These are phyloP conservation scores for Cladophialophora exuberans DNA, from an alignment of 2,329 filamentous ascomycete genomes.

Conservation along the genomic window DNA sequence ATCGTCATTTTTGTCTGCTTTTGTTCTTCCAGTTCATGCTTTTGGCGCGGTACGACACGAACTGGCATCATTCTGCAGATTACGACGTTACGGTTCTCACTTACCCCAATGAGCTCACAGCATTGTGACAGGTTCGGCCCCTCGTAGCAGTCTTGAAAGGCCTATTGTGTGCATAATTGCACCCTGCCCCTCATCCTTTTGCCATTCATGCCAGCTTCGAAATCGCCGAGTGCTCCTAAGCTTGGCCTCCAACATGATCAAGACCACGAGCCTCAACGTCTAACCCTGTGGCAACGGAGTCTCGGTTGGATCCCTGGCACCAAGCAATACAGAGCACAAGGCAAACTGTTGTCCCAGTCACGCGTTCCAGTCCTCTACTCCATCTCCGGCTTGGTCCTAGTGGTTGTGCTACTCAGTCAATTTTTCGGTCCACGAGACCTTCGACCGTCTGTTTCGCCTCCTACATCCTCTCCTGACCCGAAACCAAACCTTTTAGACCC, in stretches of 20 bases:
- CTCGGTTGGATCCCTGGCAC: conserved; percentile 25
- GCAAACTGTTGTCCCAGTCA: conserved; percentile 25
- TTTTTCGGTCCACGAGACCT: conserved; percentile 23
- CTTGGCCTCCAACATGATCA: conserved; percentile 1
- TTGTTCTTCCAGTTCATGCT: conserved; percentile 1
- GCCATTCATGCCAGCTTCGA: conserved; percentile 15
- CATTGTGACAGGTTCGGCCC: conserved; percentile 13
- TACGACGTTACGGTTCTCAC: conserved; percentile 15
- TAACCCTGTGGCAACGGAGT: conserved; percentile 20
- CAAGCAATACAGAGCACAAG: conserved; percentile 21
- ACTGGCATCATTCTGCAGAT: conserved; percentile 7
- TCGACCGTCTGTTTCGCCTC: background rate
- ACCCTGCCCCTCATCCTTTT: conserved; percentile 19
- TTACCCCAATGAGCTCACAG: conserved; percentile 5
- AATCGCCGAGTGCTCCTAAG: conserved; percentile 25
- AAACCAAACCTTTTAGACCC: conserved; percentile 23
- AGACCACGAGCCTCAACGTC: conserved; percentile 4
- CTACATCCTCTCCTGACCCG: conserved; percentile 3
- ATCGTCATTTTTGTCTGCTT: background rate
- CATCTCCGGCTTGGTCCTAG: conserved; percentile 24
- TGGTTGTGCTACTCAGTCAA: conserved; percentile 22
- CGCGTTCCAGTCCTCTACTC: conserved; percentile 27
- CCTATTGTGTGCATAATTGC: conserved; percentile 1
- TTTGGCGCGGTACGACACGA: background rate
- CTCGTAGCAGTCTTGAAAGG: conserved; percentile 11